Evolutionary conservation across 2,329 filamentous ascomycete species (phyloP).

Genomic region (Pleurostoma richardsiae): DNA sequence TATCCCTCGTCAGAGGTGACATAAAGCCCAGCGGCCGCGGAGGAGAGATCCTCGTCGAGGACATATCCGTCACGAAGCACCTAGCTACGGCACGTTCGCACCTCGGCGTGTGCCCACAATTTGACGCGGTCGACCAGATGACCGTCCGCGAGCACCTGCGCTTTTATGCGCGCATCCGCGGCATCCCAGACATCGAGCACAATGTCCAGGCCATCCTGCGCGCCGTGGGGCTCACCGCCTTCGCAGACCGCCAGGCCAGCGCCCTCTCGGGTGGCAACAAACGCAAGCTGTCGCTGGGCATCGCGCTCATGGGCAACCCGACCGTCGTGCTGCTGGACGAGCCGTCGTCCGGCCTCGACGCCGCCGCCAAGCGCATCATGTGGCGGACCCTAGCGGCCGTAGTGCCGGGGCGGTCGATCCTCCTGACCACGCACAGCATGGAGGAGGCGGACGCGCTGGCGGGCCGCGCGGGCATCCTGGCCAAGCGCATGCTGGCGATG

Average conservation of each 20-base stretch:
- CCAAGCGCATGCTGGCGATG: slow-evolving; percentile 77
- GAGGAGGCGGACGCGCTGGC: slow-evolving; percentile 91
- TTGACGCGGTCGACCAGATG: slow-evolving; percentile 86
- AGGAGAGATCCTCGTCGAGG: slow-evolving; percentile 79
- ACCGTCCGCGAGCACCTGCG: slow-evolving; percentile 79
- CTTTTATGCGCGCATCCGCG: slow-evolving; percentile 83
- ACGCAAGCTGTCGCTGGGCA: slow-evolving; percentile 83
- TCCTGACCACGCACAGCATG: slow-evolving; percentile 92
- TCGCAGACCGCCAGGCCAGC: slow-evolving; percentile 68
- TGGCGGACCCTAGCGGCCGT: slow-evolving; percentile 78
- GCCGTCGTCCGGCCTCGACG: slow-evolving; percentile 83
- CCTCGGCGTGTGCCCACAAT: slow-evolving; percentile 88
- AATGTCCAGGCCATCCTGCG: slow-evolving; percentile 76
- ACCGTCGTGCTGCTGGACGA: slow-evolving; percentile 85
- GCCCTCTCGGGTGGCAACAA: slow-evolving; percentile 88
- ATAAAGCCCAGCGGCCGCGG: slow-evolving; percentile 63
- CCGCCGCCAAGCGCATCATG: slow-evolving; percentile 86
- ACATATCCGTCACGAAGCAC: slow-evolving; percentile 66
- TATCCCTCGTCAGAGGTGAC: slow-evolving; percentile 86
- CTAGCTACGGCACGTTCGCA: slow-evolving; percentile 68
- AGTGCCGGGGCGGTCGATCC: slow-evolving; percentile 70
- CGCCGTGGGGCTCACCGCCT: slow-evolving; percentile 72
- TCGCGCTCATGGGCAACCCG: slow-evolving; percentile 89
- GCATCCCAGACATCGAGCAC: slow-evolving; percentile 67
- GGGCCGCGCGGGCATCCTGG: slow-evolving; percentile 78